These are phyloP conservation scores for Bruguiera sexangula DNA, from an alignment of 345 rosid species.

Conservation along the genomic window DNA sequence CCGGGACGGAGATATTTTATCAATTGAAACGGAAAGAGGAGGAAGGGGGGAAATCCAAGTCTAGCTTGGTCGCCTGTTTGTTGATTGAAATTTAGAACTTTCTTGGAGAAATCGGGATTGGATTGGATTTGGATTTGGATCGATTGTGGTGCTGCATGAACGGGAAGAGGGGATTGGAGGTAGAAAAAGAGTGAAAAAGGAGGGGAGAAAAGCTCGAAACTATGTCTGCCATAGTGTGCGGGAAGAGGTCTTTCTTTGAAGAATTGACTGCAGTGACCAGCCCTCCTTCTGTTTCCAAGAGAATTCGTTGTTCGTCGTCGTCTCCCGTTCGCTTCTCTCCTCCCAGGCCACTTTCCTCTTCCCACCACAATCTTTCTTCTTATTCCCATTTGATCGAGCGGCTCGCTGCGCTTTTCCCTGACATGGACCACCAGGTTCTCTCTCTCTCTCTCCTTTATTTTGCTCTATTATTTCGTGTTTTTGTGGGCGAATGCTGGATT, in stretches of 20 bases:
- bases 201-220: slow-evolving; percentile 30
- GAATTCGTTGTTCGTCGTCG: slow-evolving; percentile 66
- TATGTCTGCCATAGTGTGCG: slow-evolving; percentile 94
- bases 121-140: not conserved
- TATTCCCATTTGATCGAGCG: slow-evolving; percentile 43
- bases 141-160: slow-evolving; percentile 15
- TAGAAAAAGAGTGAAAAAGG: not conserved
- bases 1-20: too few relatives aligned
- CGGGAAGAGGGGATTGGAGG: slow-evolving; percentile 5
- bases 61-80: too few relatives aligned
- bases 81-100: too few relatives aligned
- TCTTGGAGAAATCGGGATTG: too few relatives aligned
- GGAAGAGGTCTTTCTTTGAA: slow-evolving; percentile 89
- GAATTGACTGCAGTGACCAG: slow-evolving; percentile 48
- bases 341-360: slow-evolving; percentile 34
- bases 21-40: too few relatives aligned
- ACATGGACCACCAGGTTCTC: slow-evolving; percentile 71
- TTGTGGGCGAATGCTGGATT: too few relatives aligned
- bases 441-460: not conserved
- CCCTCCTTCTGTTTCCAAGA: slow-evolving; percentile 50
- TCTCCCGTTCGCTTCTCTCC: slow-evolving; percentile 57
- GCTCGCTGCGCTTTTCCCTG: slow-evolving; percentile 59
- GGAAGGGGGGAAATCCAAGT: too few relatives aligned
- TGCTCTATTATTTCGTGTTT: not conserved
- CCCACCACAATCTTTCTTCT: not conserved